Evolutionary conservation across 345 rosid genomes (phyloP).

Genomic region (Populus euphratica): DNA sequence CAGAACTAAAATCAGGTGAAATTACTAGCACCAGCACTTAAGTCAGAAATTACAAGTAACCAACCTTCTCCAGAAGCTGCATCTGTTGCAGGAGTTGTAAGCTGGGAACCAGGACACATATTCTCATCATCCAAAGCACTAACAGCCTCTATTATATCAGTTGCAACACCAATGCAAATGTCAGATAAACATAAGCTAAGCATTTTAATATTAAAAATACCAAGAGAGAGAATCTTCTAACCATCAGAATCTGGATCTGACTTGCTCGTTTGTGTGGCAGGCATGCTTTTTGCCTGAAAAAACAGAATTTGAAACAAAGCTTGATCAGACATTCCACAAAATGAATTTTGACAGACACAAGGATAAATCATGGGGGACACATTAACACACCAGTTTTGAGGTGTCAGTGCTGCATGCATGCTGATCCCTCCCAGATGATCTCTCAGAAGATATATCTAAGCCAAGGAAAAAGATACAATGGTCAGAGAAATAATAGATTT

Average conservation of each 20-base stretch:
- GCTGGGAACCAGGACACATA: constrained; percentile 45
- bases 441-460: constrained; percentile 43
- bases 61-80: constrained; percentile 48
- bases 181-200: constrained; percentile 18
- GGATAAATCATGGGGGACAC: not conserved
- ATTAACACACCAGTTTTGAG: constrained; percentile 42
- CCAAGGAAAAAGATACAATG: constrained; percentile 3
- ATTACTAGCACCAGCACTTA: not conserved
- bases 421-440: constrained; percentile 34
- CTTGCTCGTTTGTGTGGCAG: constrained; percentile 42
- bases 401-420: constrained; percentile 28
- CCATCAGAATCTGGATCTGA: constrained; percentile 73
- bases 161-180: constrained; percentile 19
- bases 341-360: not conserved
- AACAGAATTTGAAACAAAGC: constrained; percentile 28
- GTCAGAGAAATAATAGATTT: not conserved
- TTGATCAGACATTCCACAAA: not conserved
- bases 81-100: constrained; percentile 31
- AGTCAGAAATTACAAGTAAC: constrained; percentile 1
- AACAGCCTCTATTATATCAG: constrained; percentile 47
- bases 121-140: constrained; percentile 57
- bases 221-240: constrained; percentile 37
- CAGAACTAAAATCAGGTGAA: not conserved
- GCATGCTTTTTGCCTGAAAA: constrained; percentile 40
- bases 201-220: constrained; percentile 12